Evolutionary conservation across 2,329 filamentous ascomycete species (phyloP), one percentile per base, ranked within the genome.

Genomic region (Trichophyton simii): DNA sequence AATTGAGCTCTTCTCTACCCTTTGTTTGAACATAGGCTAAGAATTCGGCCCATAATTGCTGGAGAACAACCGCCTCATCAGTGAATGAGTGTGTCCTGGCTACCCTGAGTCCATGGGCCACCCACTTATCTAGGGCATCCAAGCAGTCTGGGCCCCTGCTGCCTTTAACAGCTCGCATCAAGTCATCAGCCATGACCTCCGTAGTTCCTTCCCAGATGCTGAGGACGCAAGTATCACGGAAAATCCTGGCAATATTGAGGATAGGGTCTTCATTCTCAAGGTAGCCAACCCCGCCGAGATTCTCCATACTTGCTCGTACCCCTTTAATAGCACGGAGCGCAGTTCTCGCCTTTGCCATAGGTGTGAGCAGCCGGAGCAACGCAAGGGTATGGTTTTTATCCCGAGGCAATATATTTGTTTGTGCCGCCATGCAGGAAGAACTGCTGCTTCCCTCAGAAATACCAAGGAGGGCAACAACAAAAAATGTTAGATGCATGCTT

Each of bases 141-240:
- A 62, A 59, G 57, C 60, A 67, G 50, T 50, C 64, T 25, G 50
- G 59, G 8, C 60, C 65, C 60, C 42, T 58, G 63, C 22, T 68
- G 66, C 63, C 66, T 61, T 74, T 75, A 6, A 78, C 64, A 2
- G 79, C 75, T 3, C 77, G 70, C 31, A 79, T 72, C 1, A 78
- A 68, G 64, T 80, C 78, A 18, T 76, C 75, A 8, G 82, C 82
- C 64, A 89, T 78, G 20, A 89, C 83, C 67, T 87, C 84, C 0
- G 85, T 87, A 0, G 86, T 89, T 2, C 86, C 85, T 71, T 87
- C 85, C 84, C 84, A 87, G 58, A 89, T 88, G 13, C 82, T 79
- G 58, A 83, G 73, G 2, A 88, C 85, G 34, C 77, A 76, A 7
- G 80, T 80, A 67, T 89, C 86, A 3, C 87, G 80, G 67, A 83